phyloP scores from a whole-genome alignment of 2,329 filamentous ascomycete species.

The Colletotrichum sp. region DNA sequence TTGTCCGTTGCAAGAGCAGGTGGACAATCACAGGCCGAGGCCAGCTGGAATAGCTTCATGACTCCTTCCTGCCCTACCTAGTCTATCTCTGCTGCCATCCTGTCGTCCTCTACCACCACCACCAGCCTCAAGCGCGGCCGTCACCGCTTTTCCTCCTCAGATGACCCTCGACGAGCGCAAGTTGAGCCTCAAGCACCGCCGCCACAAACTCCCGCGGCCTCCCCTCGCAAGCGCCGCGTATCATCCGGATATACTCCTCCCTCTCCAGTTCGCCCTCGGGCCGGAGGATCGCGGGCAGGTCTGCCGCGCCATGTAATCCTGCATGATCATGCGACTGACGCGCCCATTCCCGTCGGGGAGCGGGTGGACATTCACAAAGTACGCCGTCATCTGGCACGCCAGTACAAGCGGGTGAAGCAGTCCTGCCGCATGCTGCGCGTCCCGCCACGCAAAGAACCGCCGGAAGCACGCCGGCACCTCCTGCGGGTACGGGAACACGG shows the following conservation, averaged over 20 bases:
- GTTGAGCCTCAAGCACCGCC: conserved; percentile 17
- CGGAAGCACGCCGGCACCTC: conserved; percentile 23
- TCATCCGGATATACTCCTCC: conserved; percentile 25
- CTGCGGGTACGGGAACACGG: conserved; percentile 26
- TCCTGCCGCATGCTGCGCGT: conserved; percentile 15
- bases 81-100: not conserved
- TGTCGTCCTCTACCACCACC: not conserved
- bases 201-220: conserved; percentile 19
- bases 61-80: not conserved
- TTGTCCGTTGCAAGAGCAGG: not conserved
- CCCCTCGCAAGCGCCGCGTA: conserved; percentile 20
- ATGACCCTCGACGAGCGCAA: not conserved
- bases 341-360: conserved; percentile 28
- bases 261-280: conserved; percentile 5
- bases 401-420: conserved; percentile 26
- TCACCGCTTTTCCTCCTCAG: not conserved
- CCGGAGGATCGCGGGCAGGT: conserved; percentile 22
- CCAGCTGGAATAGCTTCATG: not conserved
- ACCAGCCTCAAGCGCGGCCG: not conserved
- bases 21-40: not conserved
- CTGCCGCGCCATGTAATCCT: conserved; percentile 28
- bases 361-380: conserved; percentile 25
- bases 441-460: conserved; percentile 21
- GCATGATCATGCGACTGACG: conserved; percentile 24
- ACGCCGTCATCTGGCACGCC: conserved; percentile 23